These are phyloP conservation scores for Meyerozyma sp. DNA, from an alignment of 1,139 yeast species.

Conservation along the genomic window DNA sequence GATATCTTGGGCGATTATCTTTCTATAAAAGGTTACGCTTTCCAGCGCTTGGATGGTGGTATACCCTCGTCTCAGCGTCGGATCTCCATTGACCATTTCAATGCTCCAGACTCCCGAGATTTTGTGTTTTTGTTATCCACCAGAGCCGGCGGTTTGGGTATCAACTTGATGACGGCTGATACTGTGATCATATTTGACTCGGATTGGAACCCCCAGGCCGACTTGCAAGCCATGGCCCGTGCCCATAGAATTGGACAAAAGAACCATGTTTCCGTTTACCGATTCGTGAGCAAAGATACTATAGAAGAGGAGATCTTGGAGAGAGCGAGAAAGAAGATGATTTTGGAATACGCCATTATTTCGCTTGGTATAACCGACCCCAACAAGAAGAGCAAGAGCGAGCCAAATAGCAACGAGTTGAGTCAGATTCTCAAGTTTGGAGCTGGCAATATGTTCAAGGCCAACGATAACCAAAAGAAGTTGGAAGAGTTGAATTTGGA, in stretches of 20 bases:
- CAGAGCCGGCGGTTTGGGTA: conserved; percentile 98
- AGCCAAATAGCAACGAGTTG: conserved; percentile 80
- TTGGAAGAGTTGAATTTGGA: conserved; percentile 93
- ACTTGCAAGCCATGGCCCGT: conserved; percentile 98
- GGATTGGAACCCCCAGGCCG: conserved; percentile 99
- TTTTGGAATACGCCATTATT: conserved; percentile 93
- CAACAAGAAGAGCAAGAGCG: conserved; percentile 46
- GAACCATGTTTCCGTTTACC: conserved; percentile 93
- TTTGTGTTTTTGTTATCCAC: conserved; percentile 89
- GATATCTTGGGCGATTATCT: conserved; percentile 94
- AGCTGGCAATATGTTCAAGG: conserved; percentile 97
- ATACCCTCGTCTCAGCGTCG: conserved; percentile 91
- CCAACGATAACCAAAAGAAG: conserved; percentile 87
- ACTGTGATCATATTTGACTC: conserved; percentile 96
- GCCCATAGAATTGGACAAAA: conserved; percentile 99
- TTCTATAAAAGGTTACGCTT: conserved; percentile 81
- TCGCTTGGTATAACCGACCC: conserved; percentile 92
- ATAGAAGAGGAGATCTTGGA: conserved; percentile 97
- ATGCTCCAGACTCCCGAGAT: conserved; percentile 89
- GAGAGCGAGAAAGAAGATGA: conserved; percentile 96
- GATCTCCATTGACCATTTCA: conserved; percentile 92
- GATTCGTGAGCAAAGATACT: conserved; percentile 95
- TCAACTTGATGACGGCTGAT: conserved; percentile 97
- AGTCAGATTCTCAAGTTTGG: conserved; percentile 95
- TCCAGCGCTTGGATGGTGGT: conserved; percentile 95